Evolutionary conservation across 257 asterid genomes (phyloP).

Genomic region (Solanum chaucha): DNA sequence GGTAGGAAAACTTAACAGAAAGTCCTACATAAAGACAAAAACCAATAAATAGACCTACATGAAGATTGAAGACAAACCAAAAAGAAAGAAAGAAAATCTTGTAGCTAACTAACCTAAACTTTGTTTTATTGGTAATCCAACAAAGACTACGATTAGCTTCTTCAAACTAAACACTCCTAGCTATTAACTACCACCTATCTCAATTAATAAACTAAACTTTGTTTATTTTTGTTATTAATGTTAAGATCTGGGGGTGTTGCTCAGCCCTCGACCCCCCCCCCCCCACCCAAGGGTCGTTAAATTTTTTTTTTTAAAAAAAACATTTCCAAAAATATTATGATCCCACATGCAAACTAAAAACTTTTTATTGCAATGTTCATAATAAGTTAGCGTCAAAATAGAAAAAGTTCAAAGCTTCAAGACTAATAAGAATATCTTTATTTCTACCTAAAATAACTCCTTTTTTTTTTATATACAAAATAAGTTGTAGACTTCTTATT

Average conservation of each 20-base stretch:
- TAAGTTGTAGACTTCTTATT: background rate
- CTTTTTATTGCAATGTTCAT: background rate
- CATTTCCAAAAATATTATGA: background rate
- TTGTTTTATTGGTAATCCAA: background rate
- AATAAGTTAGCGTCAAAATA: background rate
- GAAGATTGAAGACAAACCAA: background rate
- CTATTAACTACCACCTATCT: background rate
- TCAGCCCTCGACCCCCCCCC: no score
- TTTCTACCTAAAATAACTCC: background rate
- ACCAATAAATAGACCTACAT: background rate
- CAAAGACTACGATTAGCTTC: background rate
- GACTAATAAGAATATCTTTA: background rate
- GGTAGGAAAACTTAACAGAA: background rate
- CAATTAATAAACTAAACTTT: background rate
- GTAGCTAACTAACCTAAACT: background rate
- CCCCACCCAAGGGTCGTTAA: no score
- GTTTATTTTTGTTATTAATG: no score
- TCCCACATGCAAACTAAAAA: background rate
- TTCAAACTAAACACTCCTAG: background rate
- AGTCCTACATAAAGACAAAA: background rate
- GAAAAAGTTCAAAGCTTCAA: background rate
- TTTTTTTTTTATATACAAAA: background rate
- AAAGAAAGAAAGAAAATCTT: background rate
- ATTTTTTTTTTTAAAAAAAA: no score
- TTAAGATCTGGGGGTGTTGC: no score